A percentile compares a stretch with the other conserved stretches of the same genome.
Conservation (phyloP, 2,329 filamentous ascomycete species). For the Penicillium sp. region DNA sequence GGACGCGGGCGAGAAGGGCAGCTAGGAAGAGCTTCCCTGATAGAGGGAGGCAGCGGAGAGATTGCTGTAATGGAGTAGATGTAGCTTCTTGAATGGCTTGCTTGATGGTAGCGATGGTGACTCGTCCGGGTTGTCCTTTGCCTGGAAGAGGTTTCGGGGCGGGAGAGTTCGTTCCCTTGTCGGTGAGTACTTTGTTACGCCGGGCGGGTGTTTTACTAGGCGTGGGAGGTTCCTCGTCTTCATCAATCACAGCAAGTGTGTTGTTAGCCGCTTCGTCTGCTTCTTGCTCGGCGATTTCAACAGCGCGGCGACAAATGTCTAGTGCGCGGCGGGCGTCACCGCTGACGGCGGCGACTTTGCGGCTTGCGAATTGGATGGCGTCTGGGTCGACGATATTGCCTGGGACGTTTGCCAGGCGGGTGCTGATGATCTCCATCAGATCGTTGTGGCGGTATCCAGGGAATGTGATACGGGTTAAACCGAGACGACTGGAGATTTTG, state of each 20-base stretch:
- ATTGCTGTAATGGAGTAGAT: constrained; percentile 84
- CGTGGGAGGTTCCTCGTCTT: constrained; percentile 40
- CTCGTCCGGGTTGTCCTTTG: constrained; percentile 48
- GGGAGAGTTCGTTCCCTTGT: constrained; percentile 10
- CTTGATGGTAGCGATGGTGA: constrained; percentile 90
- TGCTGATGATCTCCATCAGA: constrained; percentile 94
- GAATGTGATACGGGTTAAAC: constrained; percentile 91
- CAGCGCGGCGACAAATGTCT: constrained; percentile 90
- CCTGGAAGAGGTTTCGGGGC: constrained; percentile 16
- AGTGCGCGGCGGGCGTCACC: constrained; percentile 88
- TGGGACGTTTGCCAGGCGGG: constrained; percentile 80
- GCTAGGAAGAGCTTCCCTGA: constrained; percentile 79
- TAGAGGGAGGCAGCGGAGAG: constrained; percentile 74
- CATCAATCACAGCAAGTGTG: constrained; percentile 21
- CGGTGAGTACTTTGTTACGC: constrained; percentile 17
- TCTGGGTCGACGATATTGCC: constrained; percentile 88
- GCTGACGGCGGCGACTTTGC: constrained; percentile 93
- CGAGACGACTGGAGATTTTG: constrained; percentile 90
- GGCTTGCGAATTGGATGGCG: constrained; percentile 89
- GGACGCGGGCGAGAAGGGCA: constrained; percentile 70
- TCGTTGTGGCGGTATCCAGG: constrained; percentile 96
- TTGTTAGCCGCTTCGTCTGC: constrained; percentile 36
- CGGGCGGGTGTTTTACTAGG: constrained; percentile 42
- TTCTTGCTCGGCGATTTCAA: constrained; percentile 86
- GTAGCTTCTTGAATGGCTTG: constrained; percentile 93